Evolutionary conservation across 768 basidiomycete genomes (phyloP), one percentile per base, ranked within the genome.

Genomic region (Trametopsis cervina): DNA sequence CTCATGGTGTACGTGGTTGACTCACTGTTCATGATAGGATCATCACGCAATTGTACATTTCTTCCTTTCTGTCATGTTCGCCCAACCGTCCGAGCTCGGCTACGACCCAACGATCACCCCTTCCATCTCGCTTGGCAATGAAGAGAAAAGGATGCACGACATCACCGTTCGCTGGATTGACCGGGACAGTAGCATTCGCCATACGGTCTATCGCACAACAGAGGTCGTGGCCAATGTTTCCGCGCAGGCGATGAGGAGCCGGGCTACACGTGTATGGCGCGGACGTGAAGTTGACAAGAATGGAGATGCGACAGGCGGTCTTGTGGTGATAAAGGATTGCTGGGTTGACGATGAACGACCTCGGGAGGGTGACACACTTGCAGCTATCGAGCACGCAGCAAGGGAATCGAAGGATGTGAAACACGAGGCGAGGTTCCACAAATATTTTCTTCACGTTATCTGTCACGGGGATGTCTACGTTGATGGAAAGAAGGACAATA

Each of bases 181-280:
- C 3, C 4, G 22, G 11, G 20, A 2, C 10, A 18, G 39, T 7
- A 15, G 39, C 9, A 40, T 40, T 17, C 40, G 5, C 17, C n/a
- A 21, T 33, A 7, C 18, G 36, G 22, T 12, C 17, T 48, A 40
- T 21, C 38, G 25, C 5, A 53, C 52, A 4, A 3, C 6, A 29
- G 35, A 36, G 4, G 15, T 50, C 7, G 21, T 48, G 15, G 17
- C 38, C 10, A 39, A 48, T 2, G 13, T 24, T 26, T 37, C 38
- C 17, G 47, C 47, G 2, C 4, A 41, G 13, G 23, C 20, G 2
- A 9, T 22, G 15, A 37, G 22, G 4, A 25, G 47, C 10, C 37
- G 27, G 25, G 39, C 38, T 1, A 48, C 47, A 9, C 47, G 47
- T 10, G 47, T 48, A 12, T 48, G 47, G 47, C 26, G 41, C 17